Percentiles rank a stretch among this genome's conserved stretches.
Conservation (phyloP, 768 basidiomycete genomes). For the Chiua virens region DNA sequence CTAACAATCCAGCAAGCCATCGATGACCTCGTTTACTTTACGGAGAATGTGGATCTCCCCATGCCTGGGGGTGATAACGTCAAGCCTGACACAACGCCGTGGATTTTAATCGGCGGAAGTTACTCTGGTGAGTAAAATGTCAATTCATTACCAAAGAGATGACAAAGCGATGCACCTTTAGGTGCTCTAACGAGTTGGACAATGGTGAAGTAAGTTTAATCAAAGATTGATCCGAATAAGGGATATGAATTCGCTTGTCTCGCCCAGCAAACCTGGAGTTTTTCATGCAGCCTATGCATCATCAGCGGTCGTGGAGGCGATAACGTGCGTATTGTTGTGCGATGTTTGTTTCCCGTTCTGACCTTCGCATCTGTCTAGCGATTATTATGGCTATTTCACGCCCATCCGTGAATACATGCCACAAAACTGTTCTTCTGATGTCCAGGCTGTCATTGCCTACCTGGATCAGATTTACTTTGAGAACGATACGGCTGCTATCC, state of each 20-base stretch:
- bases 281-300: constrained; percentile 46
- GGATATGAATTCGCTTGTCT: neutral
- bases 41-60: constrained; percentile 62
- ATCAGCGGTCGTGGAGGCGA: constrained; percentile 47
- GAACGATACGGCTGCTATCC: constrained; percentile 46
- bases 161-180: neutral
- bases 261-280: constrained; percentile 37
- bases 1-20: constrained; percentile 76
- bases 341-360: neutral
- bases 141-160: too few relatives aligned
- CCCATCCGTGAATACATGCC: constrained; percentile 70
- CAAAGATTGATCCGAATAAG: neutral
- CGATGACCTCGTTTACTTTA: constrained; percentile 70
- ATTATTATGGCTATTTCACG: constrained; percentile 58
- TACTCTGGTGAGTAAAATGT: constrained; percentile 32
- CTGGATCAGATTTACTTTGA: constrained; percentile 57
- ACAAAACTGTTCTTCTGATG: constrained; percentile 70
- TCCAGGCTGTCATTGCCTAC: constrained; percentile 60
- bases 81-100: constrained; percentile 49
- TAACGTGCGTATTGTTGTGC: constrained; percentile 30
- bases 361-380: constrained; percentile 8
- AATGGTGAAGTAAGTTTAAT: constrained; percentile 57
- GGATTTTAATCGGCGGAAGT: constrained; percentile 44
- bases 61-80: constrained; percentile 65
- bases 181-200: constrained; percentile 59